These are phyloP conservation scores for Saccharomycopsis synnaedendra DNA, from an alignment of 805 yeast genomes.

Conservation along the genomic window DNA sequence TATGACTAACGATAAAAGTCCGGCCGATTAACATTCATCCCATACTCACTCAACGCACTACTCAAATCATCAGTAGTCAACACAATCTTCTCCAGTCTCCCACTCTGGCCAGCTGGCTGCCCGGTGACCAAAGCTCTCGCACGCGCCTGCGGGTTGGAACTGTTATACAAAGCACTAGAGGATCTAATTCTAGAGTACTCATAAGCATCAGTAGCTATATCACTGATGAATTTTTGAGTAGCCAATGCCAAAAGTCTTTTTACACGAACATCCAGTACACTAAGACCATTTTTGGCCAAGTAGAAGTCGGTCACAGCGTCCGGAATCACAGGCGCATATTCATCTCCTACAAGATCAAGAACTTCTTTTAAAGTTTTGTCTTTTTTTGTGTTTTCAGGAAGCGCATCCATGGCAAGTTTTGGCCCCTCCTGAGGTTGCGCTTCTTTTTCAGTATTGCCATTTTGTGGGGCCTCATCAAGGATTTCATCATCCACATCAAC, in stretches of 20 bases:
- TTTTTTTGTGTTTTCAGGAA: constrained; percentile 62
- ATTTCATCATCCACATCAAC: constrained; percentile 22
- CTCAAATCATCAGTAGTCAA: constrained; percentile 89
- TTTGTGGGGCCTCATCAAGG: constrained; percentile 18
- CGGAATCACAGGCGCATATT: constrained; percentile 86
- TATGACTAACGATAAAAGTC: constrained; percentile 50
- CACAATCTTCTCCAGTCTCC: constrained; percentile 65
- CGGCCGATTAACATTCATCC: constrained; percentile 80
- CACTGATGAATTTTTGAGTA: constrained; percentile 89
- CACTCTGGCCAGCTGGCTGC: constrained; percentile 24
- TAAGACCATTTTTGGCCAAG: constrained; percentile 74
- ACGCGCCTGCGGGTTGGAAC: constrained; percentile 76
- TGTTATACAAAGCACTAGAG: constrained; percentile 74
- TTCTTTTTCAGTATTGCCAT: constrained; percentile 19
- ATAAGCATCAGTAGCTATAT: constrained; percentile 92
- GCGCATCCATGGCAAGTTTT: constrained; percentile 28
- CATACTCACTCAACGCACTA: constrained; percentile 87
- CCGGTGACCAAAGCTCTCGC: constrained; percentile 71
- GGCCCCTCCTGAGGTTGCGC: constrained; percentile 16
- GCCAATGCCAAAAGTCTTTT: constrained; percentile 86
- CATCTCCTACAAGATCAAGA: constrained; percentile 77
- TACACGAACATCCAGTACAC: constrained; percentile 63
- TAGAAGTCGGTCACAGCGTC: constrained; percentile 95
- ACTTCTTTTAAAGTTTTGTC: constrained; percentile 80
- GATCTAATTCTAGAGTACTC: constrained; percentile 90